Conservation (phyloP, 148 eudicot species). For the Linanthus parryae region DNA sequence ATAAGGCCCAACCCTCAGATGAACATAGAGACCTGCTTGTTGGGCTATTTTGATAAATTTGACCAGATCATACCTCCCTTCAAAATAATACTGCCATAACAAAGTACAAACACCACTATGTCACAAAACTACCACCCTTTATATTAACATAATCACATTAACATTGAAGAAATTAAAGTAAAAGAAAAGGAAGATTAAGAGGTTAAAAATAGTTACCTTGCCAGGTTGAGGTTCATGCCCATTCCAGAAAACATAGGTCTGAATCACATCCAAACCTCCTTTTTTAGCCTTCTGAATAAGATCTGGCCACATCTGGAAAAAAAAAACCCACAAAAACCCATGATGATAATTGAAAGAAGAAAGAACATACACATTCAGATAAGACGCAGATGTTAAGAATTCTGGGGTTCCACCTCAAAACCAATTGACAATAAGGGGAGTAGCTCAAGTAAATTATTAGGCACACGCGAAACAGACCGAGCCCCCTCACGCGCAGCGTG, state of each 20-base stretch:
- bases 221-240: constrained; percentile 61
- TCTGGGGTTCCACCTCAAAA: no score
- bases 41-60: constrained; percentile 72
- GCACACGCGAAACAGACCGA: no score
- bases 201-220: constrained; percentile 30
- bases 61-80: constrained; percentile 85
- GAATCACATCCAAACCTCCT: constrained; percentile 40
- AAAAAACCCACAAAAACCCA: no score
- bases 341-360: no score
- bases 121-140: no score
- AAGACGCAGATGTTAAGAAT: no score
- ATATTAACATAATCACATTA: not conserved
- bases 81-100: constrained; percentile 69
- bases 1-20: constrained; percentile 92
- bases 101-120: no score
- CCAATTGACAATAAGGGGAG: no score
- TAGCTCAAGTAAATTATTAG: no score
- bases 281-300: constrained; percentile 35
- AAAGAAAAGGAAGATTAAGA: not conserved
- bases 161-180: not conserved
- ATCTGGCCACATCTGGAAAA: constrained; percentile 37
- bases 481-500: no score
- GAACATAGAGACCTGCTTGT: constrained; percentile 78
- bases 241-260: constrained; percentile 50
- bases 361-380: no score